Evolutionary conservation across 768 basidiomycete genomes (phyloP).

Genomic region (Trametes maxima): DNA sequence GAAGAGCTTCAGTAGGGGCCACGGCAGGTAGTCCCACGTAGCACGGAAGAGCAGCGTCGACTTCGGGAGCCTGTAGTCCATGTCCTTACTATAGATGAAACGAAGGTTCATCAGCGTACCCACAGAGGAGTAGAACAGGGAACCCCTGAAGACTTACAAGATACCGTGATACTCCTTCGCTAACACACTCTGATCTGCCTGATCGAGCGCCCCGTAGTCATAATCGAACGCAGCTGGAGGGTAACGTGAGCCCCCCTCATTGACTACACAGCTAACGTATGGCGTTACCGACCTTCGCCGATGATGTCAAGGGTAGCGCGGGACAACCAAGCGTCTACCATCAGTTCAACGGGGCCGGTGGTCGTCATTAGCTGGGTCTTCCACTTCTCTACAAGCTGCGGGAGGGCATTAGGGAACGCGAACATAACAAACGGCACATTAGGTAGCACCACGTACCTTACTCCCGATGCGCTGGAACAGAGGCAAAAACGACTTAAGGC

Average conservation of each 20-base stretch:
- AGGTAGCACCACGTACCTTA: constrained; percentile 13
- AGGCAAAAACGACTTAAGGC: constrained; percentile 24
- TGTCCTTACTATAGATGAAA: constrained; percentile 6
- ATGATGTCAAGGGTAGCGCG: constrained; percentile 28
- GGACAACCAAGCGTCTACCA: constrained; percentile 23
- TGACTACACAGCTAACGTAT: no score
- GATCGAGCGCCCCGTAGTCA: constrained; percentile 22
- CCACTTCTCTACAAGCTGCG: constrained; percentile 27
- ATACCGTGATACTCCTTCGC: constrained; percentile 23
- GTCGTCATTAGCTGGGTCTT: constrained; percentile 15
- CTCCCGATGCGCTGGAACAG: constrained; percentile 19
- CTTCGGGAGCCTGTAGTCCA: constrained; percentile 5
- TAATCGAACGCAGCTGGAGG: constrained; percentile 27
- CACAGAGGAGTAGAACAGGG: no score
- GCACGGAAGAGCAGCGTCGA: constrained; percentile 21
- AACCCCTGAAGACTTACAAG: constrained; percentile 13
- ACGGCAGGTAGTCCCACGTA: constrained; percentile 26
- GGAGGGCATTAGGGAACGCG: no score
- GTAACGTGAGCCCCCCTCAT: background rate
- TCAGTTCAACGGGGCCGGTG: background rate
- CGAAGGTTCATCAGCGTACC: background rate
- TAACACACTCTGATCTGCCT: constrained; percentile 4
- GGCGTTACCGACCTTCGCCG: constrained; percentile 18
- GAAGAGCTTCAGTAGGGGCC: constrained; percentile 9
- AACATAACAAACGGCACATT: background rate